These are phyloP conservation scores for Lotus japonicus DNA, from an alignment of 306 rosid genomes.

Conservation along the genomic window DNA sequence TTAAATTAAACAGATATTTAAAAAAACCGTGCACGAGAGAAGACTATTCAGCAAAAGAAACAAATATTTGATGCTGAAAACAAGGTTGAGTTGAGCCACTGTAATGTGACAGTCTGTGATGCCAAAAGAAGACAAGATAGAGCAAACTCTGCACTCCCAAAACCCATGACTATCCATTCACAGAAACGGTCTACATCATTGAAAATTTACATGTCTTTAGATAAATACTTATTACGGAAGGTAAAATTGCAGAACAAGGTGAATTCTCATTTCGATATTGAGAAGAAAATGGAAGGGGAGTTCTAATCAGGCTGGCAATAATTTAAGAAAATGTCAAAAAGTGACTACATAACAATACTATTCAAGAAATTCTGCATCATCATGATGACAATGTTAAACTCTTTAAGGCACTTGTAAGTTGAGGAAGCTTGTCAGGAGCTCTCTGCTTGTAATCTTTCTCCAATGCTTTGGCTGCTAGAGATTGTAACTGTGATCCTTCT, in stretches of 20 bases:
- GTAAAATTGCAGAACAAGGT: slow-evolving; percentile 4
- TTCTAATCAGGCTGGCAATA: slow-evolving; percentile 17
- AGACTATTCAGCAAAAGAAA: not conserved
- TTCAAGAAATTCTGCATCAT: slow-evolving; percentile 36
- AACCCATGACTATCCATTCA: not conserved
- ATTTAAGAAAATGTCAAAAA: slow-evolving; percentile 23
- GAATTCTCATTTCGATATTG: slow-evolving; percentile 7
- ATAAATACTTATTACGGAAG: slow-evolving; percentile 12
- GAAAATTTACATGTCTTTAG: slow-evolving; percentile 18
- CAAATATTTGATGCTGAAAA: not conserved
- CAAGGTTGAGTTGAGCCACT: not conserved
- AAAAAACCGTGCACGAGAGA: too few species aligned
- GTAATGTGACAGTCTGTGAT: not conserved
- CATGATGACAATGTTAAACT: slow-evolving; percentile 68
- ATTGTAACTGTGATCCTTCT: slow-evolving; percentile 75
- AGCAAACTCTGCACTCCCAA: not conserved
- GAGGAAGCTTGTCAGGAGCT: slow-evolving; percentile 86
- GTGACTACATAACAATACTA: not conserved
- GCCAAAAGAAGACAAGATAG: not conserved
- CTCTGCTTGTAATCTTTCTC: slow-evolving; percentile 94
- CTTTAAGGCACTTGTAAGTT: slow-evolving; percentile 66
- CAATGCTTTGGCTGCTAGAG: slow-evolving; percentile 70
- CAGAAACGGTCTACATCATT: not conserved
- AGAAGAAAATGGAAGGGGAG: slow-evolving; percentile 21
- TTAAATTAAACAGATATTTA: too few species aligned